phyloP scores from a whole-genome alignment of 2,329 filamentous ascomycete genomes.

The Sarocladiaceae sp. region DNA sequence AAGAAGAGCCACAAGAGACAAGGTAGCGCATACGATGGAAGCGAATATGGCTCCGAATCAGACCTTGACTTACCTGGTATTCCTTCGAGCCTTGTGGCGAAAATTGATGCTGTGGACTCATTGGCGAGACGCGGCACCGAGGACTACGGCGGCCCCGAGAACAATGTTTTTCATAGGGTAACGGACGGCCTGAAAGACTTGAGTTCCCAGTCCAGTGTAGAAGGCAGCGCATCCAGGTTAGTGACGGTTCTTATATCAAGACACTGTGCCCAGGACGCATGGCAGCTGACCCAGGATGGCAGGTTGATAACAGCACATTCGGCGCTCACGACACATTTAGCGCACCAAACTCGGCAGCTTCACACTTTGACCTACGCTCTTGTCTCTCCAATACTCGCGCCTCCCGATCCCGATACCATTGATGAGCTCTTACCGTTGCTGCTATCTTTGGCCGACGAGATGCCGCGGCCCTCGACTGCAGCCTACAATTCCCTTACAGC shows the following conservation, averaged over 20 bases:
- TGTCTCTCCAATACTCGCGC: conserved; percentile 62
- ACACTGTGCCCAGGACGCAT: background rate
- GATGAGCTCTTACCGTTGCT: conserved; percentile 68
- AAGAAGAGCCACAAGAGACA: conserved; percentile 45
- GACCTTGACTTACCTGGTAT: conserved; percentile 68
- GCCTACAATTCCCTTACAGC: conserved; percentile 63
- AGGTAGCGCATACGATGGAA: conserved; percentile 64
- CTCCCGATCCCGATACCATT: conserved; percentile 60
- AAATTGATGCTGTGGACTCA: conserved; percentile 69
- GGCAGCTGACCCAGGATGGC: conserved; percentile 8
- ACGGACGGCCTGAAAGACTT: conserved; percentile 67
- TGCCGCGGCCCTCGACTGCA: conserved; percentile 60
- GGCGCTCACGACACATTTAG: conserved; percentile 68
- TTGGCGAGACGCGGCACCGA: conserved; percentile 63
- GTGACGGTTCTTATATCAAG: conserved; percentile 14
- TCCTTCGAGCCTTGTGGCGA: conserved; percentile 60
- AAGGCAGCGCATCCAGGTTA: conserved; percentile 68
- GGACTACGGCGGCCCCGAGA: conserved; percentile 58
- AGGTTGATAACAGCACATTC: conserved; percentile 74
- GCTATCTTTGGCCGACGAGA: conserved; percentile 57
- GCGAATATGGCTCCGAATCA: conserved; percentile 69
- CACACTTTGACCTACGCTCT: conserved; percentile 69
- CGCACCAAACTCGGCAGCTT: conserved; percentile 70
- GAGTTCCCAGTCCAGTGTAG: conserved; percentile 68
- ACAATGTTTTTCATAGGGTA: conserved; percentile 64